Evolutionary conservation across 768 basidiomycete species (phyloP).

Genomic region (Paxillus rubicundulus): DNA sequence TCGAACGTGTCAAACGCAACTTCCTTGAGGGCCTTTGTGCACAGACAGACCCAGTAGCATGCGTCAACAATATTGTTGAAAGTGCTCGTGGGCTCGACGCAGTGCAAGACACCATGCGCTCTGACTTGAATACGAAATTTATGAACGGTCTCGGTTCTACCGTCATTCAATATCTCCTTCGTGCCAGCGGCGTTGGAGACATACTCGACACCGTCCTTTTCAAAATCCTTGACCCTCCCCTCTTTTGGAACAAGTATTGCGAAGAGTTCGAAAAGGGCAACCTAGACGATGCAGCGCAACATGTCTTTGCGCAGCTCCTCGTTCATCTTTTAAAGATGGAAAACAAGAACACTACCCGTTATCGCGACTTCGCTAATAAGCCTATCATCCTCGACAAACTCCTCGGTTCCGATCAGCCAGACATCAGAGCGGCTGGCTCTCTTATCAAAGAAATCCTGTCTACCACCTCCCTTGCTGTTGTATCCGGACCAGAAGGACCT

Average conservation of each 20-base stretch:
- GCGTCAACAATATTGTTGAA: conserved; percentile 37
- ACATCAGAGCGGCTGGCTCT: conserved; percentile 30
- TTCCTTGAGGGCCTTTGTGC: conserved; percentile 49
- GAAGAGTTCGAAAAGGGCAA: conserved; percentile 34
- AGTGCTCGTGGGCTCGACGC: conserved; percentile 36
- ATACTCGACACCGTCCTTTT: conserved; percentile 39
- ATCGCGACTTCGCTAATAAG: conserved; percentile 39
- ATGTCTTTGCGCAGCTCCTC: conserved; percentile 48
- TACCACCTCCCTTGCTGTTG: conserved; percentile 20
- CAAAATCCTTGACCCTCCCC: conserved; percentile 46
- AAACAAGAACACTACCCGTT: conserved; percentile 30
- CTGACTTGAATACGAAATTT: conserved; percentile 36
- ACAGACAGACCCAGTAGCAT: conserved; percentile 37
- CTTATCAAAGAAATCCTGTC: conserved; percentile 41
- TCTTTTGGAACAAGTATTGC: conserved; percentile 46
- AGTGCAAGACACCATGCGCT: conserved; percentile 42
- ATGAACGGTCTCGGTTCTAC: conserved; percentile 41
- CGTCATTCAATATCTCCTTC: conserved; percentile 40
- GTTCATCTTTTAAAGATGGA: conserved; percentile 45
- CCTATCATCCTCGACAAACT: conserved; percentile 26
- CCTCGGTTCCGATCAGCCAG: conserved; percentile 22
- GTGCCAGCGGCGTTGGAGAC: conserved; percentile 35
- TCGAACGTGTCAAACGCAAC: conserved; percentile 26
- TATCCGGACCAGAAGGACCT: conserved; percentile 33
- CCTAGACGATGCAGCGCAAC: conserved; percentile 35